These are phyloP conservation scores for Hymenochaete sp. DNA, from an alignment of 1,284 basidiomycete genomes.

Conservation along the genomic window DNA sequence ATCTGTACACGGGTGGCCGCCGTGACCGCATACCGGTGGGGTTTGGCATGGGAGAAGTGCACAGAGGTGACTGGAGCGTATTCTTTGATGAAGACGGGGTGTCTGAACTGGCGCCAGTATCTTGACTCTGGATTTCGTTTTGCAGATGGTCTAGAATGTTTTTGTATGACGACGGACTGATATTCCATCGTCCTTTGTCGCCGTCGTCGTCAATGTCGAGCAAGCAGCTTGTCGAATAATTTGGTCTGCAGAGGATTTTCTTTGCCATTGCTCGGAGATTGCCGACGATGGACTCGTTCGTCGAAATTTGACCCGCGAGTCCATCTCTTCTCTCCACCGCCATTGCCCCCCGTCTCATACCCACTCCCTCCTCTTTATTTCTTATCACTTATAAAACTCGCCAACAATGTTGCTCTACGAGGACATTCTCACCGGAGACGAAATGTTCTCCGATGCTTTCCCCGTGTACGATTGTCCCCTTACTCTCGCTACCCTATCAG, in stretches of 20 bases:
- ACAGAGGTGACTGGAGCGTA: slow-evolving; percentile 89
- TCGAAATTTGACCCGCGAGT: slow-evolving; percentile 22
- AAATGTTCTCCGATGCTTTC: slow-evolving; percentile 96
- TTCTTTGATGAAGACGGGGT: slow-evolving; percentile 89
- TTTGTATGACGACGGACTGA: slow-evolving; percentile 62
- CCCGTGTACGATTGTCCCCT: slow-evolving; percentile 48
- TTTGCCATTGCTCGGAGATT: slow-evolving; percentile 11
- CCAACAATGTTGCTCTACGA: slow-evolving; percentile 67
- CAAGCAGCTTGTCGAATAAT: slow-evolving; percentile 14
- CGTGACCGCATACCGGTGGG: slow-evolving; percentile 92
- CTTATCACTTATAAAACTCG: slow-evolving; percentile 16
- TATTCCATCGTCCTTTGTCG: slow-evolving; percentile 51
- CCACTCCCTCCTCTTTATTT: slow-evolving; percentile 14
- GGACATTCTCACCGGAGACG: slow-evolving; percentile 75
- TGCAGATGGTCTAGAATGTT: slow-evolving; percentile 47
- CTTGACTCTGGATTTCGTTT: slow-evolving; percentile 65
- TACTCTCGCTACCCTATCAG: slow-evolving; percentile 7
- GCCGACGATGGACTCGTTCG: slow-evolving; percentile 22
- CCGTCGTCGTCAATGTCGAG: background rate
- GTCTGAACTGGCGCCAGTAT: slow-evolving; percentile 75
- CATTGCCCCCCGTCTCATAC: slow-evolving; percentile 6
- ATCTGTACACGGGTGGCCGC: slow-evolving; percentile 92
- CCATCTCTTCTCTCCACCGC: slow-evolving; percentile 3
- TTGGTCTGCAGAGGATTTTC: background rate
- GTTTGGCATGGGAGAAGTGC: slow-evolving; percentile 79